phyloP scores from a whole-genome alignment of 2,329 filamentous ascomycete genomes.

The Paecilomyces variotii region DNA sequence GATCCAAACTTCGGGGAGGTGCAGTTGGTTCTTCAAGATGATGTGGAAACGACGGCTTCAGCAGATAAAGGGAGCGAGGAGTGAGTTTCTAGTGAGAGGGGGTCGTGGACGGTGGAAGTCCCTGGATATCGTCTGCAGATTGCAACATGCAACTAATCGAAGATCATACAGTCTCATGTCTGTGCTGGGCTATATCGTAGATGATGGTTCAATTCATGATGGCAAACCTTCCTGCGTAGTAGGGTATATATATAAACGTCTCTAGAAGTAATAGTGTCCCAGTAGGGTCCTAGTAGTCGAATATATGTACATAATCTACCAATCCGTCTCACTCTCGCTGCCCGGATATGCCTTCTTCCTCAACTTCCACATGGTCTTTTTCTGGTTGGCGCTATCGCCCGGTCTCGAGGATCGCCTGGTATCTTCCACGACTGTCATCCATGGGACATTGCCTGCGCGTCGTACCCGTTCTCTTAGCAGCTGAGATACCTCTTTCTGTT shows the following conservation, averaged over 20 bases:
- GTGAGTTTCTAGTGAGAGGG: background rate
- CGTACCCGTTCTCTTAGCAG: conserved; percentile 26
- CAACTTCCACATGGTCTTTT: conserved; percentile 30
- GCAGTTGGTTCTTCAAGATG: conserved; percentile 17
- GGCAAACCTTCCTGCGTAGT: background rate
- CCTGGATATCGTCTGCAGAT: too few species aligned
- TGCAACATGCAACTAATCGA: too few species aligned
- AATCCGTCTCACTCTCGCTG: conserved; percentile 31
- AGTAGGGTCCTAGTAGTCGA: background rate
- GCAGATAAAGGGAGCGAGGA: background rate
- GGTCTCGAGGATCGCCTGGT: conserved; percentile 16
- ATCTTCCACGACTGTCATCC: conserved; percentile 33
- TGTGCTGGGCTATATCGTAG: background rate
- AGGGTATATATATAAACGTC: background rate
- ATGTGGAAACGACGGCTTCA: conserved; percentile 13
- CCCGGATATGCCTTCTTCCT: conserved; percentile 30
- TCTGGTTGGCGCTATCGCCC: conserved; percentile 15
- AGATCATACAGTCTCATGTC: too few species aligned
- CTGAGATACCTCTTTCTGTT: conserved; percentile 15
- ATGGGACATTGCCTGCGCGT: conserved; percentile 32
- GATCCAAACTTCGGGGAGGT: conserved; percentile 34
- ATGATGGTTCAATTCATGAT: background rate
- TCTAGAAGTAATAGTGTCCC: background rate
- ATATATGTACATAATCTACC: conserved; percentile 10
- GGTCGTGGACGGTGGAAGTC: too few species aligned